A percentile compares a stretch with the other conserved stretches of the same genome.
Conservation (phyloP, 2,329 filamentous ascomycete species). For the Geosmithia morbida region DNA sequence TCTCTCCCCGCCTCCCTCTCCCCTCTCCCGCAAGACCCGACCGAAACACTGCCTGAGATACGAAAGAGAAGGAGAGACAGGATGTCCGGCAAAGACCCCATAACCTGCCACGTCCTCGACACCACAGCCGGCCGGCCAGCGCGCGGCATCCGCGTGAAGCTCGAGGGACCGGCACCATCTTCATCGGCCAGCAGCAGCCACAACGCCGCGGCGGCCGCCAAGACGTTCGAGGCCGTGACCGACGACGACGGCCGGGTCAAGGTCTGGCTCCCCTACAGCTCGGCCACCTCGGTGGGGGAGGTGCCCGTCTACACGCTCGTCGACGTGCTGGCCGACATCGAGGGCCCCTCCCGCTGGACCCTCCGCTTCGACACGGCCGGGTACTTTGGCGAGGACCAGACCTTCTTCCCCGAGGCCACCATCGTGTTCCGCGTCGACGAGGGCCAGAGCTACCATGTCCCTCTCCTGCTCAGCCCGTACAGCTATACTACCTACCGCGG, state of each 20-base stretch:
- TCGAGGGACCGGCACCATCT: constrained; percentile 30
- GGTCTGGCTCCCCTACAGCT: constrained; percentile 48
- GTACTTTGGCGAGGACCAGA: constrained; percentile 53
- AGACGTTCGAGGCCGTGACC: constrained; percentile 50
- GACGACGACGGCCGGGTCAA: constrained; percentile 65
- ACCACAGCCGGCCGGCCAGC: constrained; percentile 61
- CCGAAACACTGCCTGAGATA: neutral
- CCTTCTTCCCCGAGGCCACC: constrained; percentile 46
- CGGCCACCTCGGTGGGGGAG: constrained; percentile 33
- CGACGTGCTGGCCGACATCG: constrained; percentile 33
- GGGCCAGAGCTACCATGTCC: constrained; percentile 65
- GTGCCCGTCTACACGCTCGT: constrained; percentile 43
- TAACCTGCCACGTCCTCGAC: constrained; percentile 81
- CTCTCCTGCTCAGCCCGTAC: constrained; percentile 61
- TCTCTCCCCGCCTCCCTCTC: neutral
- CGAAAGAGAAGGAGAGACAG: neutral
- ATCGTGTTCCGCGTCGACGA: constrained; percentile 37
- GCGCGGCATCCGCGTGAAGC: constrained; percentile 48
- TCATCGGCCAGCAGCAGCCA: constrained; percentile 9
- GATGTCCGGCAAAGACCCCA: constrained; percentile 38
- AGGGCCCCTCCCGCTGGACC: constrained; percentile 43
- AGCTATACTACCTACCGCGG: constrained; percentile 75
- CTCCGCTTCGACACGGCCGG: constrained; percentile 57
- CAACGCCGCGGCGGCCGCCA: constrained; percentile 16
- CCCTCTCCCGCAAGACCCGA: too few relatives aligned